Percentiles rank a stretch among this genome's conserved stretches.
Evolutionary conservation across 768 basidiomycete species (phyloP).

Genomic region (Pisolithus sp.): DNA sequence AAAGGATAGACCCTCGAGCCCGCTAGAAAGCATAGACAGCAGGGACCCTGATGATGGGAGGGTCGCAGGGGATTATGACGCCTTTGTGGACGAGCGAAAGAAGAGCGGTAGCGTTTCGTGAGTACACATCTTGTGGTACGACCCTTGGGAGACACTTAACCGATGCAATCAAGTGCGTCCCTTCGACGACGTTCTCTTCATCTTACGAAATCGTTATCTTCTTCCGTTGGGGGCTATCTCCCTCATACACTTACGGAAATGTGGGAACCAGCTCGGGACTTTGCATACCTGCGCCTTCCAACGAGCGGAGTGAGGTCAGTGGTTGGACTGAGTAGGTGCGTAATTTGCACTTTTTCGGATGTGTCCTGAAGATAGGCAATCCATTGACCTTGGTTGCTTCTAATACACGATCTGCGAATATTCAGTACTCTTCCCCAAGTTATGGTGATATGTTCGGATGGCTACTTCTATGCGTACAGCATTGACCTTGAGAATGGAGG

Average conservation of each 20-base stretch:
- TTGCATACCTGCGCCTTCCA: conserved; percentile 84
- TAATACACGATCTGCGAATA: neutral
- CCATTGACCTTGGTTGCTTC: neutral
- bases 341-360: conserved; percentile 10
- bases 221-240: conserved; percentile 78
- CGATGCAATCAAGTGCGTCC: conserved; percentile 29
- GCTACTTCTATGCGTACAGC: conserved; percentile 91
- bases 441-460: conserved; percentile 94
- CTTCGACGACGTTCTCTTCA: conserved; percentile 68
- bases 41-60: conserved; percentile 48
- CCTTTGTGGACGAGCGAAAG: conserved; percentile 74
- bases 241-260: conserved; percentile 89
- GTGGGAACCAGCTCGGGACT: conserved; percentile 95
- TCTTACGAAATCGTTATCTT: conserved; percentile 65
- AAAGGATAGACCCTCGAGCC: conserved; percentile 42
- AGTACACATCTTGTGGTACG: conserved; percentile 14
- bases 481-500: conserved; percentile 96
- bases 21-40: conserved; percentile 61
- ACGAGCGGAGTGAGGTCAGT: conserved; percentile 73
- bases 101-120: conserved; percentile 50
- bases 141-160: neutral
- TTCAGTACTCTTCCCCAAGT: conserved; percentile 87
- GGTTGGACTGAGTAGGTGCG: conserved; percentile 84
- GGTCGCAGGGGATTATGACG: conserved; percentile 77
- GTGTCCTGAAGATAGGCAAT: neutral